Evolutionary conservation across 352 stramenopile species (phyloP), one percentile per base, ranked within the genome.

Genomic region (Aphanomyces astaci): DNA sequence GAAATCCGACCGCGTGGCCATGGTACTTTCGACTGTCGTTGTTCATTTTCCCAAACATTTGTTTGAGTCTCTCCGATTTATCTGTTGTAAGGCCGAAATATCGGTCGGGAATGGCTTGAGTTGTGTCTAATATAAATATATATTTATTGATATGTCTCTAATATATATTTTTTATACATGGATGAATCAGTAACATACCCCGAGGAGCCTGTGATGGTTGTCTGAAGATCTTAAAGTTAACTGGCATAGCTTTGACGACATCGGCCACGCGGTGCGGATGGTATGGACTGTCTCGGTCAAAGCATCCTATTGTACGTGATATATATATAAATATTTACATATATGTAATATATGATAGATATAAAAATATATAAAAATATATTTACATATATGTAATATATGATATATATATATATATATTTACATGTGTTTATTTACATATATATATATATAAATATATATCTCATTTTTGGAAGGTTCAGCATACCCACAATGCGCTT

Each of bases 41-140:
- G 48, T 68, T 25, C 24, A 68, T 43, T 49, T 68, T 68, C 17
- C 49, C 62, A 60, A 90, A 89, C 45, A 91, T 89, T 53, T 82
- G 76, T 66, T 91, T 93, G 43, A 89, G 73, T 1, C 81, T 72
- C 63, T 93, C 85, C 55, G 79, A 88, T 4, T 82, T 81, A 60
- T 89, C 82, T 31, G 78, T 93, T 69, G 90, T 80, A 15, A 93
- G 73, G 5, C 84, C 84, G 27, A 93, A 91, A 56, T 88, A 93
- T 0, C 84, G 72, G 57, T 93, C 84, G 0, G 84, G 40, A 25
- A 60, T 51, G 10, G 17, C 39, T 30, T 49, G 36, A 7, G 46
- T 22, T 22, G 25, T 59, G 0, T 53, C 59, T 66, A 54, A 25
- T 17, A 25, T n/a, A n/a, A n/a, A n/a, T n/a, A n/a, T n/a, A n/a